These are phyloP conservation scores for Erucastrum elatum DNA, from an alignment of 345 rosid species.

Conservation along the genomic window DNA sequence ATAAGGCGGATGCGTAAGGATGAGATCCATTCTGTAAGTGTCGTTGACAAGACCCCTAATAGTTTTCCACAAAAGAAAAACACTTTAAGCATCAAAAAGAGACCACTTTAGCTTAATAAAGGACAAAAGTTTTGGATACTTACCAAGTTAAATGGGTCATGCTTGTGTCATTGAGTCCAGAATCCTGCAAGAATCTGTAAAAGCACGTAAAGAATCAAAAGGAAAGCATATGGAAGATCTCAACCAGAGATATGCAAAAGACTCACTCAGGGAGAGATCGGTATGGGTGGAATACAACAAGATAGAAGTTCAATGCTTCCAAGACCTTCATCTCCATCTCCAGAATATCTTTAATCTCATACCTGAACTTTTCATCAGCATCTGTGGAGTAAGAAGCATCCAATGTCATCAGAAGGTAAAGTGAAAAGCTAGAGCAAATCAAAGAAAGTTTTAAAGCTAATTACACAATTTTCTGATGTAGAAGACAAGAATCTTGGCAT, in stretches of 20 bases:
- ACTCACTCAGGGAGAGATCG: slow-evolving; percentile 80
- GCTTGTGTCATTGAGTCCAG: slow-evolving; percentile 62
- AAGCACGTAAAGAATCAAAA: no score
- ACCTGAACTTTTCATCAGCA: slow-evolving; percentile 76
- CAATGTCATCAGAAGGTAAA: slow-evolving; percentile 34
- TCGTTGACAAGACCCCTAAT: slow-evolving; percentile 93
- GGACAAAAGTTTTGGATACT: slow-evolving; percentile 15
- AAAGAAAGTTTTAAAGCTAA: slow-evolving; percentile 6
- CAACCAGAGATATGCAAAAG: slow-evolving; percentile 3
- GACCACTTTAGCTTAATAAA: background rate
- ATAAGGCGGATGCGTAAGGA: slow-evolving; percentile 88
- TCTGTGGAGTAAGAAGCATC: slow-evolving; percentile 46
- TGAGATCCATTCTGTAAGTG: slow-evolving; percentile 93
- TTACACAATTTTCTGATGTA: slow-evolving; percentile 72
- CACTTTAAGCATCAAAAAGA: slow-evolving; percentile 9
- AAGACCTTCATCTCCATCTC: slow-evolving; percentile 99
- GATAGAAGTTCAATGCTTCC: slow-evolving; percentile 89
- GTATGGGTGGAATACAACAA: slow-evolving; percentile 94
- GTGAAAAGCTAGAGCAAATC: background rate
- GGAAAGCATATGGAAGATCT: background rate
- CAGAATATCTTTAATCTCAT: slow-evolving; percentile 84
- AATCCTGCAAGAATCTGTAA: slow-evolving; percentile 80
- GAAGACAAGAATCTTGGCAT: slow-evolving; percentile 73
- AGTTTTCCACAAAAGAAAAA: slow-evolving; percentile 27
- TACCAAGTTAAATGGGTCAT: slow-evolving; percentile 89